These are phyloP conservation scores for Annona squamosa DNA, from an alignment of 164 flowering plant species.

Conservation along the genomic window DNA sequence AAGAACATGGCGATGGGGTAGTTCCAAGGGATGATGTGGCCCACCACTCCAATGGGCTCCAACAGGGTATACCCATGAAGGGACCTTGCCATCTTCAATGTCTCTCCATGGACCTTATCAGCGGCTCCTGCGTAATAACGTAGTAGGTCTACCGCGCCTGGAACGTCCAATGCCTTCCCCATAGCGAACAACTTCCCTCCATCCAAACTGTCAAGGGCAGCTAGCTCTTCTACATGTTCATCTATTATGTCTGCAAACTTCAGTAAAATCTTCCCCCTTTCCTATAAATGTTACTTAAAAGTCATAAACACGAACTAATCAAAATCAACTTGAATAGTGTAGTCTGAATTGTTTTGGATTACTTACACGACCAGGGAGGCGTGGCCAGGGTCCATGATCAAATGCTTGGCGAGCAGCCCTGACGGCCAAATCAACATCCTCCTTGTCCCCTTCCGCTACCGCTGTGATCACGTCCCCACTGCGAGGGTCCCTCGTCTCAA, in stretches of 20 bases:
- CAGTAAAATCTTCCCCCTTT: conserved; percentile 50
- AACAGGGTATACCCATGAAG: conserved; percentile 57
- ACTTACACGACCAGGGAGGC: conserved; percentile 63
- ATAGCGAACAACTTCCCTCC: conserved; percentile 47
- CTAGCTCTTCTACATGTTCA: conserved; percentile 53
- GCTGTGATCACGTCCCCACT: conserved; percentile 51
- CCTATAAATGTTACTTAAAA: conserved; percentile 24
- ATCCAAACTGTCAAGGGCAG: conserved; percentile 50
- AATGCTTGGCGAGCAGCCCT: conserved; percentile 79
- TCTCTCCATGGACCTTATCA: conserved; percentile 76
- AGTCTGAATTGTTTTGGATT: too few species aligned
- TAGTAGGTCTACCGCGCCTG: conserved; percentile 26
- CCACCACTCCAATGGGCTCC: conserved; percentile 84
- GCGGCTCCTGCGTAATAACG: conserved; percentile 87
- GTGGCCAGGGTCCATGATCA: conserved; percentile 83
- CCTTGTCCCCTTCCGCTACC: conserved; percentile 60
- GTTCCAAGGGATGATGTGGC: conserved; percentile 83
- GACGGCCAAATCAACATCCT: conserved; percentile 78
- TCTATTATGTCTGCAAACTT: conserved; percentile 71
- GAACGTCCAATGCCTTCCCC: conserved; percentile 42
- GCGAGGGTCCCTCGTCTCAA: conserved; percentile 76
- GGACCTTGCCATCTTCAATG: conserved; percentile 46
- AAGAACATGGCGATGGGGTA: conserved; percentile 32
- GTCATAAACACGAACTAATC: too few species aligned
- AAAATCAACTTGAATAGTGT: too few species aligned